Conservation (phyloP, 306 rosid species). For the Cicer cuneatum region DNA sequence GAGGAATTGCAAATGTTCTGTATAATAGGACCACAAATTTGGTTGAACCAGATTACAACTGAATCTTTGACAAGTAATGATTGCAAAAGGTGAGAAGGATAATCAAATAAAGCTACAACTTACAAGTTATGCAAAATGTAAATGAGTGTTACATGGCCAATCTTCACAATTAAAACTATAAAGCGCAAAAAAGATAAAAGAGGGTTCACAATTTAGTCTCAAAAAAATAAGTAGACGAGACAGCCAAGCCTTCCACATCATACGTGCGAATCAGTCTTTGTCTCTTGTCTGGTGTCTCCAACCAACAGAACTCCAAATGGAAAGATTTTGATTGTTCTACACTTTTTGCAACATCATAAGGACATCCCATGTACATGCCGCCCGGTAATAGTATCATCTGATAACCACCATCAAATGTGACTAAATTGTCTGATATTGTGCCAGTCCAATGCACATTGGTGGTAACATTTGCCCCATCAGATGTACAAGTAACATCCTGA, state of each 20-base stretch:
- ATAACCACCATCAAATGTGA: conserved; percentile 79
- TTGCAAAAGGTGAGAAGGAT: not conserved
- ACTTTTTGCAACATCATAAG: conserved; percentile 77
- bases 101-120: not conserved
- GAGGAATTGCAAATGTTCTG: not conserved
- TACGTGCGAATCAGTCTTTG: conserved; percentile 89
- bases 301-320: conserved; percentile 98
- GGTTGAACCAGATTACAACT: not conserved
- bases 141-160: conserved; percentile 10
- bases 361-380: conserved; percentile 94
- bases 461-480: conserved; percentile 57
- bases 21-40: not conserved
- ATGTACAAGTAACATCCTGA: conserved; percentile 77
- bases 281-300: conserved; percentile 74
- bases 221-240: conserved; percentile 81
- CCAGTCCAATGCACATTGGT: conserved; percentile 91
- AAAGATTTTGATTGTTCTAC: conserved; percentile 73
- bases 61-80: not conserved
- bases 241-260: conserved; percentile 93
- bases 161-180: conserved; percentile 16
- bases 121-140: not conserved
- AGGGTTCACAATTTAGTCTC: conserved; percentile 66
- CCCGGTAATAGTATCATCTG: conserved; percentile 85
- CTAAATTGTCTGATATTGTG: conserved; percentile 60
- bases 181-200: not conserved